phyloP scores from a whole-genome alignment of 1,284 basidiomycete species.

The Rhodotorula glutinis region DNA sequence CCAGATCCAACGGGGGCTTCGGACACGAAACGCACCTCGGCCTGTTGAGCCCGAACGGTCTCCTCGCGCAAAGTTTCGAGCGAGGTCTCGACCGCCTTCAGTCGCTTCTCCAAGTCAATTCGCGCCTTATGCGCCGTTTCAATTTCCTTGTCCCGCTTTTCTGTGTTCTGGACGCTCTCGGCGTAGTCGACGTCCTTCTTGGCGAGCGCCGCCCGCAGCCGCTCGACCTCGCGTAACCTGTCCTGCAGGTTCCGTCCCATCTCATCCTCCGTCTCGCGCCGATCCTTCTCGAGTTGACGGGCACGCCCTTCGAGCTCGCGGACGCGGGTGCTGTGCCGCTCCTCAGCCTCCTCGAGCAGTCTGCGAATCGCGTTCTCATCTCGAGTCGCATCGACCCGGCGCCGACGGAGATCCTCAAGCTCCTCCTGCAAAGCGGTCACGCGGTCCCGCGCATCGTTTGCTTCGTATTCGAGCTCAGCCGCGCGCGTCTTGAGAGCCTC shows the following conservation, averaged over 20 bases:
- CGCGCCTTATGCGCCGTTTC: conserved; percentile 57
- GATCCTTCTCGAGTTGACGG: conserved; percentile 63
- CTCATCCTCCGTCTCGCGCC: conserved; percentile 66
- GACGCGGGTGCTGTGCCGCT: conserved; percentile 69
- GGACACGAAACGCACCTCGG: conserved; percentile 47
- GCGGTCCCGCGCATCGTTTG: conserved; percentile 65
- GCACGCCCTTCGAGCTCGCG: conserved; percentile 62
- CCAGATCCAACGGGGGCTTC: no score
- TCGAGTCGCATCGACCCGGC: conserved; percentile 25
- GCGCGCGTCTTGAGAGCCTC: conserved; percentile 71
- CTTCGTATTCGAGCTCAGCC: conserved; percentile 77
- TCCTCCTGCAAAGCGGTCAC: conserved; percentile 30
- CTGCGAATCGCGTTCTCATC: conserved; percentile 60
- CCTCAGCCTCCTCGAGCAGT: conserved; percentile 71
- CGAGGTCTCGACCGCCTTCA: conserved; percentile 52
- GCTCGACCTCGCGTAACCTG: conserved; percentile 71
- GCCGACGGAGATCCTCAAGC: conserved; percentile 47
- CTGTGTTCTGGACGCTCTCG: conserved; percentile 52
- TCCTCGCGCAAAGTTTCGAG: conserved; percentile 51
- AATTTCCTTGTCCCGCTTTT: conserved; percentile 57
- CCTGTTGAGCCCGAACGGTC: conserved; percentile 47
- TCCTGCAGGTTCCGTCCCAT: conserved; percentile 76
- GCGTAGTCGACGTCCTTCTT: conserved; percentile 54
- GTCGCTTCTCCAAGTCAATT: conserved; percentile 49
- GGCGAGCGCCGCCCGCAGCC: conserved; percentile 61